phyloP scores from a whole-genome alignment of 2,329 filamentous ascomycete species.

The Pseudopithomyces maydicus region DNA sequence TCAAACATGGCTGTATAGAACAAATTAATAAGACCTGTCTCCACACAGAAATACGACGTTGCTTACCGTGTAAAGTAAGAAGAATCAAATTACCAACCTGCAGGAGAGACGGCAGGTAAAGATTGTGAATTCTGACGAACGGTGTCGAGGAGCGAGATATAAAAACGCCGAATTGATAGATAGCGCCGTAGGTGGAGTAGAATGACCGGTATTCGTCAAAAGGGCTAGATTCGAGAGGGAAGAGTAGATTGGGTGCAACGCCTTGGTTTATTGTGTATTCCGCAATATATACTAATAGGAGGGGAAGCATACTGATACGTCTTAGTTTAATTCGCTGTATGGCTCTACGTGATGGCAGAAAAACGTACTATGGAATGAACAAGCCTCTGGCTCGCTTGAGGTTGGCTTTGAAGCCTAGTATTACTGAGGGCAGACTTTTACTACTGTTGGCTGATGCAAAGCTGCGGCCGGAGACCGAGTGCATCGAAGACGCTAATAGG shows the following conservation, averaged over 20 bases:
- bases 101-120: constrained; percentile 82
- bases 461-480: constrained; percentile 36
- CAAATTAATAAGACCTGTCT: background rate
- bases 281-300: constrained; percentile 90
- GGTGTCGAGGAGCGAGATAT: constrained; percentile 90
- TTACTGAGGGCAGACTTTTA: constrained; percentile 19
- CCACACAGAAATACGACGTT: background rate
- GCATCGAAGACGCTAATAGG: constrained; percentile 40
- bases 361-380: constrained; percentile 70
- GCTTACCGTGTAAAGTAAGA: constrained; percentile 66
- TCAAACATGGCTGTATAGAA: constrained; percentile 66
- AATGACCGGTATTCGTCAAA: constrained; percentile 84
- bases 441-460: constrained; percentile 20
- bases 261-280: constrained; percentile 99
- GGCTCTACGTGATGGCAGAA: background rate
- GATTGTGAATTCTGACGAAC: constrained; percentile 77
- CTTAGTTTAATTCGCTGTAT: constrained; percentile 8
- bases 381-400: constrained; percentile 71
- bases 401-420: constrained; percentile 51
- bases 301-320: constrained; percentile 75
- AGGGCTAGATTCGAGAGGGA: constrained; percentile 75
- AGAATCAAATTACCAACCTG: constrained; percentile 79
- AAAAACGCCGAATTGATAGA: constrained; percentile 96
- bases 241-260: constrained; percentile 86
- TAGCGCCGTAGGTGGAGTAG: constrained; percentile 91